Evolutionary conservation across 495 filamentous ascomycete species (phyloP).

Genomic region (Tuber aestivum): DNA sequence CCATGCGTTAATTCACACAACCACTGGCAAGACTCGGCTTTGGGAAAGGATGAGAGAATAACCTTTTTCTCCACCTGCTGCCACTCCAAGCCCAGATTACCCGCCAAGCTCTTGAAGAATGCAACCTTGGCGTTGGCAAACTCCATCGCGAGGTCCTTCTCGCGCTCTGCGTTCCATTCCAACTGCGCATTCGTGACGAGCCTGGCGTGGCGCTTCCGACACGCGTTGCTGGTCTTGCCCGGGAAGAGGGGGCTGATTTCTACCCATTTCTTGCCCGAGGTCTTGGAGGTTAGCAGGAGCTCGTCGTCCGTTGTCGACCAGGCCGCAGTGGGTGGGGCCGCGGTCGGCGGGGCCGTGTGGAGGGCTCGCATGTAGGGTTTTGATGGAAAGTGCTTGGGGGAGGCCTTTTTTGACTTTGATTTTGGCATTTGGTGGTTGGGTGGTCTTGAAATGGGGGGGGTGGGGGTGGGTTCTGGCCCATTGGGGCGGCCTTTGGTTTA

Average conservation of each 20-base stretch:
- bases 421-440: conserved; percentile 20
- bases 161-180: conserved; percentile 52
- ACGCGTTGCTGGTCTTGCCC: conserved; percentile 55
- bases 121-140: conserved; percentile 51
- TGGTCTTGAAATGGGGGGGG: neutral
- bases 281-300: conserved; percentile 23
- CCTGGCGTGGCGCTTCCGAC: conserved; percentile 56
- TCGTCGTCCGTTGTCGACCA: conserved; percentile 32
- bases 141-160: conserved; percentile 50
- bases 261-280: conserved; percentile 29
- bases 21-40: neutral
- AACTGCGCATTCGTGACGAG: conserved; percentile 52
- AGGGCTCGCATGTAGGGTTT: conserved; percentile 34
- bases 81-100: conserved; percentile 51
- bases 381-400: conserved; percentile 25
- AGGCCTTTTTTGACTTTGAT: conserved; percentile 9
- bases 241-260: conserved; percentile 46
- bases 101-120: conserved; percentile 53
- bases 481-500: neutral
- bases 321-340: conserved; percentile 15
- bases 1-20: no score
- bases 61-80: conserved; percentile 54
- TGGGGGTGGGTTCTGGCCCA: neutral
- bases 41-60: neutral
- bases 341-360: conserved; percentile 15